Conservation (phyloP, 2,329 filamentous ascomycete species). For the Penicillium sp. region DNA sequence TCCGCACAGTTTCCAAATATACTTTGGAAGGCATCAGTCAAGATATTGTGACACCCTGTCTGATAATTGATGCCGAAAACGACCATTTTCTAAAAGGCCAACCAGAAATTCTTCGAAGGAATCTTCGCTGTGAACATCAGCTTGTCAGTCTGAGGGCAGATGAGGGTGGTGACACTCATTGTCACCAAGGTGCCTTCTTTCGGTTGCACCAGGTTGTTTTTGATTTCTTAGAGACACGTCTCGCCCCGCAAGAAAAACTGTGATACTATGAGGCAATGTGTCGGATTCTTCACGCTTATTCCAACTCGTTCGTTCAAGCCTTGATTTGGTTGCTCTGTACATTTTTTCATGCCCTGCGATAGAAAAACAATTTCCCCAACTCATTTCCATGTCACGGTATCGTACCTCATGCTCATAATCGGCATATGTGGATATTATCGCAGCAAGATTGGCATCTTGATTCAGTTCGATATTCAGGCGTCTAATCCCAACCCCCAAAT, state of each 20-base stretch:
- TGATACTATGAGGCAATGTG: no score
- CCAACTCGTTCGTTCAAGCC: no score
- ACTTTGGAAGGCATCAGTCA: slow-evolving; percentile 8
- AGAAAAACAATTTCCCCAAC: no score
- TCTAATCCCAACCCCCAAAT: no score
- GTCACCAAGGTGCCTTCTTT: slow-evolving; percentile 5
- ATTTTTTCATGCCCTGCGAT: no score
- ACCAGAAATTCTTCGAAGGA: slow-evolving; percentile 2
- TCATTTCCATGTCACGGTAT: no score
- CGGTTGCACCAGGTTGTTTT: slow-evolving; percentile 8
- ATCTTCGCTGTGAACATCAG: slow-evolving; percentile 7
- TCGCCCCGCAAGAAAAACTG: not conserved
- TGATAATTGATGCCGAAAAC: slow-evolving; percentile 12
- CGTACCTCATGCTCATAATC: no score
- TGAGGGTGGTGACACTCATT: slow-evolving; percentile 6
- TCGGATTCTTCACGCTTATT: no score
- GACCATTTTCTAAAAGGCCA: slow-evolving; percentile 14
- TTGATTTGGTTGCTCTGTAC: no score
- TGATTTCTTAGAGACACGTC: not conserved
- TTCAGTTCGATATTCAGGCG: no score
- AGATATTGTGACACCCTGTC: slow-evolving; percentile 9
- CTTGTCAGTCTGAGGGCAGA: slow-evolving; percentile 5
- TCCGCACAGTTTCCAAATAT: slow-evolving; percentile 4
- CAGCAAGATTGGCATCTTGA: no score
- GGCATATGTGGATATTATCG: no score